Percentiles rank a stretch among this genome's conserved stretches.
phyloP scores from a whole-genome alignment of 164 flowering plant species.

The Macadamia integrifolia region DNA sequence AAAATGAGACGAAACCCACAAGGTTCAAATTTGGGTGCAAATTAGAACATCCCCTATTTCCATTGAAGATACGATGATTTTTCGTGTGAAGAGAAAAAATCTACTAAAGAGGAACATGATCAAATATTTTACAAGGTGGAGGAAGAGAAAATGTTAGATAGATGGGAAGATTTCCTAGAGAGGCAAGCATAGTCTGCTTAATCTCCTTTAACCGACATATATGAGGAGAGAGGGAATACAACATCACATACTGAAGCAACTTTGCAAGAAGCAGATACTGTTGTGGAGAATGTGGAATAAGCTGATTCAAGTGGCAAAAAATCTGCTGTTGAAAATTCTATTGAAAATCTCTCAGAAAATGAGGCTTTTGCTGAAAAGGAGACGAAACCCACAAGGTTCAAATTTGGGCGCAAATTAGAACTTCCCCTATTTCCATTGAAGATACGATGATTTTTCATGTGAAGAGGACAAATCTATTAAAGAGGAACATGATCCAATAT shows the following conservation, averaged over 20 bases:
- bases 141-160: slow-evolving; percentile 93
- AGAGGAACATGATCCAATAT: background rate
- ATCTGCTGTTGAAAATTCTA: slow-evolving; percentile 19
- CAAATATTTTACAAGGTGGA: slow-evolving; percentile 50
- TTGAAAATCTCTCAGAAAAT: slow-evolving; percentile 23
- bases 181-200: slow-evolving; percentile 52
- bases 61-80: slow-evolving; percentile 83
- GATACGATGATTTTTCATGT: slow-evolving; percentile 81
- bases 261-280: slow-evolving; percentile 6
- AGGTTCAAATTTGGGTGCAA: slow-evolving; percentile 58
- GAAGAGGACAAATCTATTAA: slow-evolving; percentile 30
- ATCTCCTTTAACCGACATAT: slow-evolving; percentile 29
- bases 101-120: slow-evolving; percentile 8
- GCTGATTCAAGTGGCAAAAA: slow-evolving; percentile 19
- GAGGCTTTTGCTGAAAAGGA: slow-evolving; percentile 19
- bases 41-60: slow-evolving; percentile 68
- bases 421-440: slow-evolving; percentile 68
- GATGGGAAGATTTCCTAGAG: slow-evolving; percentile 75
- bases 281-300: slow-evolving; percentile 22
- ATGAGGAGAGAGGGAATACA: slow-evolving; percentile 20
- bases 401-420: slow-evolving; percentile 74
- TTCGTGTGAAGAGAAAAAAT: slow-evolving; percentile 50
- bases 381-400: slow-evolving; percentile 31
- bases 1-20: slow-evolving; percentile 27
- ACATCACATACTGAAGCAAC: slow-evolving; percentile 17